These are phyloP conservation scores for Pseudozyma flocculosa DNA, from an alignment of 1,284 basidiomycete genomes.

Conservation along the genomic window DNA sequence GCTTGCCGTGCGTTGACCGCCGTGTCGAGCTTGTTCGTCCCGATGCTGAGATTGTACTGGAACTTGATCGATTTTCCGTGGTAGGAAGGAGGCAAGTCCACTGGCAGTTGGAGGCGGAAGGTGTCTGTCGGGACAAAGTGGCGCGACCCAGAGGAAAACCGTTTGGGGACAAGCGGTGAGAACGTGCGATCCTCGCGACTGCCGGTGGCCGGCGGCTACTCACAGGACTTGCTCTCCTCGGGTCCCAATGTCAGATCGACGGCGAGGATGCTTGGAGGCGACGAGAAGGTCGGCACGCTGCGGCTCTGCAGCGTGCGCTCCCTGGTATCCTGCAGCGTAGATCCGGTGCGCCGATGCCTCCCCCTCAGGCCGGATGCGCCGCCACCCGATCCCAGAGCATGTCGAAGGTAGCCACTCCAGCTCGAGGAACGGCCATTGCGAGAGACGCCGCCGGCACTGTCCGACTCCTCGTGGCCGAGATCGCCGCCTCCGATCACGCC, in stretches of 20 bases:
- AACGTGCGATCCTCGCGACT: too few species aligned
- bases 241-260: slow-evolving; percentile 75
- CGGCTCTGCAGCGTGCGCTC: slow-evolving; percentile 56
- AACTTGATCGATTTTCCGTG: slow-evolving; percentile 79
- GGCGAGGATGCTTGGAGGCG: slow-evolving; percentile 78
- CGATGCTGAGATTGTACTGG: slow-evolving; percentile 82
- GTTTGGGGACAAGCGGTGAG: background rate
- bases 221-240: slow-evolving; percentile 78
- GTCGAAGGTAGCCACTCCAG: slow-evolving; percentile 22
- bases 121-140: slow-evolving; percentile 7
- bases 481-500: slow-evolving; percentile 44
- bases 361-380: slow-evolving; percentile 9
- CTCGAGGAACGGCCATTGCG: slow-evolving; percentile 5
- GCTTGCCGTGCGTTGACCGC: slow-evolving; percentile 16
- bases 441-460: background rate
- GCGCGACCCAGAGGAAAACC: too few species aligned
- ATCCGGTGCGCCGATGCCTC: slow-evolving; percentile 59
- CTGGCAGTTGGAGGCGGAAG: slow-evolving; percentile 59
- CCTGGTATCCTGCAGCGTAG: slow-evolving; percentile 66
- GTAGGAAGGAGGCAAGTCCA: slow-evolving; percentile 83
- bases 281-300: slow-evolving; percentile 75
- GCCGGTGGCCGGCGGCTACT: slow-evolving; percentile 53
- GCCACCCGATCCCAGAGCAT: too few species aligned
- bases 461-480: slow-evolving; percentile 27
- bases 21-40: slow-evolving; percentile 68